These are phyloP conservation scores for Skeletonema marinoi DNA, from an alignment of 108 stramenopile species.

Conservation along the genomic window DNA sequence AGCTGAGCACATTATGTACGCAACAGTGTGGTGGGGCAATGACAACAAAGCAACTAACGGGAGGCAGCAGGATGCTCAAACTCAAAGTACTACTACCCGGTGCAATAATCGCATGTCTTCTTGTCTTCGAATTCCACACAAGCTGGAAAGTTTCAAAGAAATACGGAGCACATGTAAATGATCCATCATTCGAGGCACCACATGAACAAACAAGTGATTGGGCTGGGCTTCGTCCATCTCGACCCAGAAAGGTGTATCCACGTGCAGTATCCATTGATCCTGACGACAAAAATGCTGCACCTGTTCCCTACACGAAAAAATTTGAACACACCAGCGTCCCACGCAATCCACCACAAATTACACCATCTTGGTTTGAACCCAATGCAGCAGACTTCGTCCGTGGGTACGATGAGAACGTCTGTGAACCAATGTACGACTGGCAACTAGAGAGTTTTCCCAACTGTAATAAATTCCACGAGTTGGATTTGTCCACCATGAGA, in stretches of 20 bases:
- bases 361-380: slow-evolving; percentile 25
- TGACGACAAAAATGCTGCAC: background rate
- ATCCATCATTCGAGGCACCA: background rate
- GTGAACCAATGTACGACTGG: slow-evolving; percentile 49
- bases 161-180: background rate
- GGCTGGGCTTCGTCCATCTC: background rate
- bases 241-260: background rate
- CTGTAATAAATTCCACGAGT: slow-evolving; percentile 52
- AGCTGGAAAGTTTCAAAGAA: background rate
- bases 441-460: slow-evolving; percentile 34
- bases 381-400: slow-evolving; percentile 19
- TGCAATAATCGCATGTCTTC: background rate
- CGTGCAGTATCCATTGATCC: background rate
- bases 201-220: background rate
- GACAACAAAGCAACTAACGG: background rate
- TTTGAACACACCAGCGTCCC: background rate
- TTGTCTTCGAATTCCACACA: background rate
- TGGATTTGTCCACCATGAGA: slow-evolving; percentile 25
- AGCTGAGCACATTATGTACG: too few species aligned
- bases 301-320: background rate
- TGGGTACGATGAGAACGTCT: slow-evolving; percentile 8
- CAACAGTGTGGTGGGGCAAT: too few species aligned
- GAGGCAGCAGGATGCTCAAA: background rate
- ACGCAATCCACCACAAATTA: background rate
- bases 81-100: background rate